Conservation (phyloP, 2,329 filamentous ascomycete genomes). For the Zymoseptoria passerinii region DNA sequence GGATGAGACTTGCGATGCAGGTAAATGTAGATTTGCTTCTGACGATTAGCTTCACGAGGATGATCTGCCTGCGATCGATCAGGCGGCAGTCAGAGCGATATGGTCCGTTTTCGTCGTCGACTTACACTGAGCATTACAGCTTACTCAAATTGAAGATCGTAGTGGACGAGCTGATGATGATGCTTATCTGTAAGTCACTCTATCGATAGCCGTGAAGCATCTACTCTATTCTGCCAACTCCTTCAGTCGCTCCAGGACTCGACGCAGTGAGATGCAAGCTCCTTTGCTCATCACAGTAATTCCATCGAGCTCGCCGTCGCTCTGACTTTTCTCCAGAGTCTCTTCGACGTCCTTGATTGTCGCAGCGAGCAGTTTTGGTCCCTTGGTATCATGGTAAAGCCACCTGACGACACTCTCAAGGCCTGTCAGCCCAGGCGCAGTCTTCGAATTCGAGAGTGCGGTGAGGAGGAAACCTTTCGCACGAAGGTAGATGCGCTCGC, state of each 20-base stretch:
- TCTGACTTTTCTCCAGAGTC: constrained; percentile 35
- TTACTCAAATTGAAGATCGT: background rate
- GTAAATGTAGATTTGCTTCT: no score
- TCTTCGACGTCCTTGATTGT: constrained; percentile 37
- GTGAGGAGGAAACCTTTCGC: constrained; percentile 20
- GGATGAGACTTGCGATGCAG: no score
- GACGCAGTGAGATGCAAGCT: constrained; percentile 31
- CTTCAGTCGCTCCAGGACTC: constrained; percentile 33
- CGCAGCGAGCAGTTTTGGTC: constrained; percentile 35
- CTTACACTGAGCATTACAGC: background rate
- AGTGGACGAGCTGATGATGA: background rate
- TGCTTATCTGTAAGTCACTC: background rate
- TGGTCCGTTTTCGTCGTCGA: background rate
- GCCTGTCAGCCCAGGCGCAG: constrained; percentile 28
- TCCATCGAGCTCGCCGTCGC: constrained; percentile 33
- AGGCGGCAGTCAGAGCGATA: background rate
- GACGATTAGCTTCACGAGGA: background rate
- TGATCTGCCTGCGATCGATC: background rate
- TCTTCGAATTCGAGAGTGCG: constrained; percentile 34
- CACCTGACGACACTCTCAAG: constrained; percentile 46
- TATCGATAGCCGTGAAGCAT: background rate
- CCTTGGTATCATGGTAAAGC: constrained; percentile 38
- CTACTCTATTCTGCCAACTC: constrained; percentile 7
- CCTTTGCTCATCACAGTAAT: constrained; percentile 42
- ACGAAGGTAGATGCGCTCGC: constrained; percentile 21